phyloP scores from a whole-genome alignment of 2,329 filamentous ascomycete genomes.

The Epichloe sibirici region DNA sequence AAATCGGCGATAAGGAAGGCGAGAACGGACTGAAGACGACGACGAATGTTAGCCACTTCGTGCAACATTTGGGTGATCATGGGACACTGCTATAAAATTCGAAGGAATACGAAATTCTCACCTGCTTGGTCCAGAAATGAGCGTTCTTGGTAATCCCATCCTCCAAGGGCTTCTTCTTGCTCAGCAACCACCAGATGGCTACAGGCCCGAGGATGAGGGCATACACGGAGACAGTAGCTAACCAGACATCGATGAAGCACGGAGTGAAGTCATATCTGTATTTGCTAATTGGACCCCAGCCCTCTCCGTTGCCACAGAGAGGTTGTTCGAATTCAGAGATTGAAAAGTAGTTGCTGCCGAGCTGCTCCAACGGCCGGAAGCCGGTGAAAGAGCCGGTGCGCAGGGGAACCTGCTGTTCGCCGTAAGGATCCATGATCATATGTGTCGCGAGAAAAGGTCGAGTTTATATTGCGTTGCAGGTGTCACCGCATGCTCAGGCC shows the following conservation, averaged over 20 bases:
- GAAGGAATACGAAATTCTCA: slow-evolving; percentile 22
- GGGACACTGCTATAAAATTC: neutral
- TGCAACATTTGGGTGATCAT: neutral
- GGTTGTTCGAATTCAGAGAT: slow-evolving; percentile 46
- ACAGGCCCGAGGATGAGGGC: slow-evolving; percentile 66
- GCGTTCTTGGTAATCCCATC: slow-evolving; percentile 65
- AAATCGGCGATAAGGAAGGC: slow-evolving; percentile 55
- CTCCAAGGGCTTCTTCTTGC: slow-evolving; percentile 44
- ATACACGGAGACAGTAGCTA: slow-evolving; percentile 64
- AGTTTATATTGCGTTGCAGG: slow-evolving; percentile 9
- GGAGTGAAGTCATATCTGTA: slow-evolving; percentile 89
- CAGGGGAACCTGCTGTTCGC: slow-evolving; percentile 35
- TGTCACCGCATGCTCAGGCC: slow-evolving; percentile 10
- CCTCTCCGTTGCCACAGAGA: slow-evolving; percentile 79
- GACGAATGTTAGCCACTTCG: neutral
- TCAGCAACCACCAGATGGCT: slow-evolving; percentile 69
- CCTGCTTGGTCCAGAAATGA: slow-evolving; percentile 90
- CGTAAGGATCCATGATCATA: slow-evolving; percentile 18
- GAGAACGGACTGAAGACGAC: slow-evolving; percentile 36
- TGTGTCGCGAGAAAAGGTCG: slow-evolving; percentile 5
- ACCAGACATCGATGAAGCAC: slow-evolving; percentile 90
- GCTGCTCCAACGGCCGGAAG: slow-evolving; percentile 34
- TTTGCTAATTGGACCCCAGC: slow-evolving; percentile 88
- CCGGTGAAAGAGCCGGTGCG: slow-evolving; percentile 51
- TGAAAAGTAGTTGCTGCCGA: slow-evolving; percentile 49